These are phyloP conservation scores for Chaetomium sp. DNA, from an alignment of 2,329 filamentous ascomycete species.

Conservation along the genomic window DNA sequence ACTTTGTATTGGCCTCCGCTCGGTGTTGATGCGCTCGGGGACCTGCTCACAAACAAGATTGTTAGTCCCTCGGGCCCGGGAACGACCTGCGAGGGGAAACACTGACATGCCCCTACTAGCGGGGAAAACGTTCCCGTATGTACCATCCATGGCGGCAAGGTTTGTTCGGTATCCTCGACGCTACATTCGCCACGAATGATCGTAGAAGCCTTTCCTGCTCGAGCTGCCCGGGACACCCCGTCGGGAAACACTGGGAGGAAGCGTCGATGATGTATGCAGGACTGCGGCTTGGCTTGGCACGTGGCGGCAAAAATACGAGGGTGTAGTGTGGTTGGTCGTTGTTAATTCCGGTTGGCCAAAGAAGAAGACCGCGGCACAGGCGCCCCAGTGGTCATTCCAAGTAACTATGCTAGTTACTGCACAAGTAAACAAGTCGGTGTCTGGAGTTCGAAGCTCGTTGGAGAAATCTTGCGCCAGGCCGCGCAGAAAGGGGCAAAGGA, in stretches of 20 bases:
- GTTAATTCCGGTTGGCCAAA: conserved; percentile 1
- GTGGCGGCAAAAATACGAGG: conserved; percentile 23
- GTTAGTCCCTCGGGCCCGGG: conserved; percentile 12
- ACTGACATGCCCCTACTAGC: conserved; percentile 36
- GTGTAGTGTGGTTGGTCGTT: background rate
- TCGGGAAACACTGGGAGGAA: background rate
- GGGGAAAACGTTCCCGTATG: conserved; percentile 40
- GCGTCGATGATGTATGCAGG: conserved; percentile 15
- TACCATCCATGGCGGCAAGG: conserved; percentile 36
- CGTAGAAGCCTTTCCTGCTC: background rate
- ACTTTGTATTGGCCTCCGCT: conserved; percentile 63
- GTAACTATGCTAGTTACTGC: too few relatives aligned
- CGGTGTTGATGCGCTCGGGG: conserved; percentile 30
- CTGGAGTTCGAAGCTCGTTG: background rate
- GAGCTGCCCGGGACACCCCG: background rate
- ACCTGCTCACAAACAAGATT: conserved; percentile 28
- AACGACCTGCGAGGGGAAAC: background rate
- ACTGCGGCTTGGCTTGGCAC: conserved; percentile 15
- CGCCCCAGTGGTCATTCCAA: background rate
- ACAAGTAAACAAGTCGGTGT: background rate
- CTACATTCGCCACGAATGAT: conserved; percentile 11
- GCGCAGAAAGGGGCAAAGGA: background rate
- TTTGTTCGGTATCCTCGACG: conserved; percentile 13
- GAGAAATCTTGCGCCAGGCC: background rate
- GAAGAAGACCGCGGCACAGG: background rate